Base-by-base conservation (phyloP, 2,329 filamentous ascomycete species). In the Fusarium kyushuense region DNA sequence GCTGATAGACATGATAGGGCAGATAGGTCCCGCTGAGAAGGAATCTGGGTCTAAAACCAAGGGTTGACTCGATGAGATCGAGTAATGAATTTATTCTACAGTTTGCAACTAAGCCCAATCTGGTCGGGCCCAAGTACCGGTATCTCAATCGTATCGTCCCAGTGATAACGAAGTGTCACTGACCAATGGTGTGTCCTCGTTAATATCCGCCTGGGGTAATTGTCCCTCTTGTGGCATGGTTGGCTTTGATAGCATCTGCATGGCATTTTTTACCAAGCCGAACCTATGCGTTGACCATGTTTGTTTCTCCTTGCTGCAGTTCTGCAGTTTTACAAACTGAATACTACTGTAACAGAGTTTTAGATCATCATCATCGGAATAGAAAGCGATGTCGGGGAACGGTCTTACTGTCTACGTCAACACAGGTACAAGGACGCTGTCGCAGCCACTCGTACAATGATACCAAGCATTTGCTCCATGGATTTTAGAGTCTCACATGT, bases 41-140 rank as follows among this genome's bases (percentile, higher is more conserved):
- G 56, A 29, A 45, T 64, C 25, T 66, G 48, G 54, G 30, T 58
- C 55, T 58, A 58, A 51, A 42, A 58, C 33, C 38, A 59, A 59
- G 36, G 47, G 71, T 70, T 82, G 80, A 82, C 80, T 82, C 80
- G 80, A 82, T 82, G 75, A 72, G 75, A 82, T 82, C 77, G 78
- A 81, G 80, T 82, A 82, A 82, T 43, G 59, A 41, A 54, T 72
- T 71, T 63, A 45, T 49, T 52, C 48, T 64, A 32, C 40, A 48
- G 53, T 47, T 63, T 42, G 38, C 51, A 49, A 51, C 67, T 72
- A 72, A 67, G 17, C 46, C 45, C 27, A 19, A 42, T 55, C 58
- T 54, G 42, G 54, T 42, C 23, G 30, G 41, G 41, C 29, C 54
- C 63, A 47, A 43, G 60, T 58, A 63, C 46, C 57, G 48, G 54